These are phyloP conservation scores for Lanmaoa pseudosensibilis DNA, from an alignment of 768 basidiomycete genomes.

Conservation along the genomic window DNA sequence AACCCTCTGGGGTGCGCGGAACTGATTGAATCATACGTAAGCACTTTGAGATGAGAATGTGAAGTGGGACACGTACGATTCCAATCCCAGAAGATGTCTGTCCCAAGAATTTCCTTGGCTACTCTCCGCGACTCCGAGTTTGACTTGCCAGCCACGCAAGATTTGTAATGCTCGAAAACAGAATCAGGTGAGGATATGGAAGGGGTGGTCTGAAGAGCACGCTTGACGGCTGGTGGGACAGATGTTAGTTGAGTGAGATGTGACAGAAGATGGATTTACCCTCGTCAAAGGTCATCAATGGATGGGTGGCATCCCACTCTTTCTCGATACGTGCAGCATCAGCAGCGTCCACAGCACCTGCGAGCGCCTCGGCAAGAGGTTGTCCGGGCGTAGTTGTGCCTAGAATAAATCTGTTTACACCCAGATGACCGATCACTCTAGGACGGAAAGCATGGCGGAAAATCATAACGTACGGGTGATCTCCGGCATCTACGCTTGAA, in stretches of 20 bases:
- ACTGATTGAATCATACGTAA: slow-evolving; percentile 42
- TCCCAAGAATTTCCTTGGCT: slow-evolving; percentile 66
- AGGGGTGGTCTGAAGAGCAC: slow-evolving; percentile 18
- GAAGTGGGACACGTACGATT: slow-evolving; percentile 56
- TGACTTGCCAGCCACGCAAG: slow-evolving; percentile 62
- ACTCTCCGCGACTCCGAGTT: slow-evolving; percentile 68
- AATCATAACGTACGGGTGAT: slow-evolving; percentile 55
- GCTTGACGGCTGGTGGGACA: slow-evolving; percentile 22
- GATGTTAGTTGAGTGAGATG: slow-evolving; percentile 25
- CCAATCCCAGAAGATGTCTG: slow-evolving; percentile 84
- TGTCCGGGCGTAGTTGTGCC: slow-evolving; percentile 53
- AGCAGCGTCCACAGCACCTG: slow-evolving; percentile 60
- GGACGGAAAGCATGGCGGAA: slow-evolving; percentile 5
- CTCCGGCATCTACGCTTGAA: slow-evolving; percentile 76
- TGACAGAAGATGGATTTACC: slow-evolving; percentile 58
- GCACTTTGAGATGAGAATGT: not conserved
- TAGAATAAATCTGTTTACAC: slow-evolving; percentile 53
- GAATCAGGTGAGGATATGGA: slow-evolving; percentile 36
- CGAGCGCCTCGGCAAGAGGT: slow-evolving; percentile 67
- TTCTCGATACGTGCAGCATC: slow-evolving; percentile 75
- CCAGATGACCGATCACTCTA: slow-evolving; percentile 9
- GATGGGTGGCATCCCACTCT: slow-evolving; percentile 68
- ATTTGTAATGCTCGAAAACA: slow-evolving; percentile 58
- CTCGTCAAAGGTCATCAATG: slow-evolving; percentile 81
- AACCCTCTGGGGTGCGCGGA: slow-evolving; percentile 87